Conservation (phyloP, 495 filamentous ascomycete species). For the Penicillium crystallinum region DNA sequence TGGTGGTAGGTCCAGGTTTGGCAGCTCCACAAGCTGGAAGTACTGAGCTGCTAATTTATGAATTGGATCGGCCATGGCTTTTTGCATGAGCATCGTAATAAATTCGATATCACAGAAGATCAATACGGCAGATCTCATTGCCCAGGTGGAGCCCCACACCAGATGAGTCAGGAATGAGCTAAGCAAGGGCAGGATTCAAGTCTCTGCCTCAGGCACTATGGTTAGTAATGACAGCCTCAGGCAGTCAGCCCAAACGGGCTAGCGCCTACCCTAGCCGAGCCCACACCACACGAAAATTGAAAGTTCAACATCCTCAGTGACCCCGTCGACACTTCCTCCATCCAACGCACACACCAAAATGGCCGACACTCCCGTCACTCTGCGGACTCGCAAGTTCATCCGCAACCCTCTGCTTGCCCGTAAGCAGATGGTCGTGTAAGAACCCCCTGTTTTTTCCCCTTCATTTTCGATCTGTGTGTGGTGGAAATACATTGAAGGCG, state of each 20-base stretch:
- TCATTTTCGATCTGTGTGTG: conserved; percentile 10
- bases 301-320: conserved; percentile 25
- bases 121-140: conserved; percentile 5
- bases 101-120: conserved; percentile 3
- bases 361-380: conserved; percentile 87
- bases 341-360: conserved; percentile 56
- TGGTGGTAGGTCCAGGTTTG: conserved; percentile 51
- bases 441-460: conserved; percentile 13
- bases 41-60: conserved; percentile 50
- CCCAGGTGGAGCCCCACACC: not conserved
- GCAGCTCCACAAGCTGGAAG: conserved; percentile 57
- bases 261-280: conserved; percentile 42
- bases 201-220: not conserved
- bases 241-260: conserved; percentile 15
- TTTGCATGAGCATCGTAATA: not conserved
- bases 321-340: conserved; percentile 26
- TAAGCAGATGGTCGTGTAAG: conserved; percentile 99
- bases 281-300: conserved; percentile 41
- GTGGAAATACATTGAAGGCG: conserved; percentile 7
- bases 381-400: conserved; percentile 99
- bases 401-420: conserved; percentile 96
- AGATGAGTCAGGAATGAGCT: conserved; percentile 2
- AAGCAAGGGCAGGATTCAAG: not conserved
- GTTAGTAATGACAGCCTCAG: not conserved
- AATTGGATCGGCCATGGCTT: conserved; percentile 16